These are phyloP conservation scores for Fragaria iinumae DNA, from an alignment of 306 rosid species.

Conservation along the genomic window DNA sequence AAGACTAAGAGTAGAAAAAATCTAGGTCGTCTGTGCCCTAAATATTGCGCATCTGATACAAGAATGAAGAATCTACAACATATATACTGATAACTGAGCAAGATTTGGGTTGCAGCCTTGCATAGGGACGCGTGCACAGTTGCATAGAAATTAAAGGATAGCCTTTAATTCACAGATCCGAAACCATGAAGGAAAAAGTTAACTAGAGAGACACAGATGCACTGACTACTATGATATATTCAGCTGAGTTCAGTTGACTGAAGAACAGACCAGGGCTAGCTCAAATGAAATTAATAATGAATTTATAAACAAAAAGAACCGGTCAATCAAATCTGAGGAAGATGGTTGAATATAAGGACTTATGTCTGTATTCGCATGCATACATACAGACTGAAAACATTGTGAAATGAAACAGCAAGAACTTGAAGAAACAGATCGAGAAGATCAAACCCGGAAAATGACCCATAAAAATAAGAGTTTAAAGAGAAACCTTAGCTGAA, in stretches of 20 bases:
- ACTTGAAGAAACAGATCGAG: neutral
- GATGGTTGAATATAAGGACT: neutral
- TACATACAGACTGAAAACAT: neutral
- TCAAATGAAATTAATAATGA: neutral
- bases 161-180: neutral
- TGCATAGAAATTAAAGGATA: neutral
- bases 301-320: neutral
- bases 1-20: neutral
- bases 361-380: neutral
- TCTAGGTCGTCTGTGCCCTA: neutral
- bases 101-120: slow-evolving; percentile 1
- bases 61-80: neutral
- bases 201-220: neutral
- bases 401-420: neutral
- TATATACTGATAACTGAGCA: neutral
- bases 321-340: neutral
- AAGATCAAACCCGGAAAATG: neutral
- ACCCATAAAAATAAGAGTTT: neutral
- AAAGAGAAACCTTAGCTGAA: neutral
- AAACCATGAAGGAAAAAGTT: neutral
- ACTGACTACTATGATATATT: neutral
- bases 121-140: neutral
- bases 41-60: neutral
- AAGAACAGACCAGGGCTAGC: neutral
- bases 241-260: neutral